Evolutionary conservation across 345 rosid species (phyloP).

Genomic region (Hypericum androsaemum): DNA sequence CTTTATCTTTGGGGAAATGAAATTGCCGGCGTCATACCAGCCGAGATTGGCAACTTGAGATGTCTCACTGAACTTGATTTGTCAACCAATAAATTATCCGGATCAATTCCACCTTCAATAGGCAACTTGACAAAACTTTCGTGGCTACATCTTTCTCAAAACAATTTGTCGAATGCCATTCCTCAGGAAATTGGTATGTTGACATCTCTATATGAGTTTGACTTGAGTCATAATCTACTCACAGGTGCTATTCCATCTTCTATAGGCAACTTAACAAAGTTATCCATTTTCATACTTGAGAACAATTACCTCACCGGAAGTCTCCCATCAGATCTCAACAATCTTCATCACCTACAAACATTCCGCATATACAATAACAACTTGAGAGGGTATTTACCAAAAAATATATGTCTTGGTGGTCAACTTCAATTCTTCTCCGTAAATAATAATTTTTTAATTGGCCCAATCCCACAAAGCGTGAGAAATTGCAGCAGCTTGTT

Average conservation of each 20-base stretch:
- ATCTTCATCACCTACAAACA: neutral
- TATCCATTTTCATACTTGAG: neutral
- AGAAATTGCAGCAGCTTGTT: conserved; percentile 19
- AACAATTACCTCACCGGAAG: neutral
- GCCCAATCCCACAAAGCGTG: conserved; percentile 25
- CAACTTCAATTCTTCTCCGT: neutral
- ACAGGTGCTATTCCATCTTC: neutral
- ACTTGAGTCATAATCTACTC: conserved; percentile 8
- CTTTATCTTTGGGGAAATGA: neutral
- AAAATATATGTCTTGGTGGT: conserved; percentile 9
- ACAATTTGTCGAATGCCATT: conserved; percentile 19
- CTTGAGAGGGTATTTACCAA: conserved; percentile 13
- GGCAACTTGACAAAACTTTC: conserved; percentile 1
- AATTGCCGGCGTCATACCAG: neutral
- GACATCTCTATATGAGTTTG: too few species aligned
- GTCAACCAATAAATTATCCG: neutral
- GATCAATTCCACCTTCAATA: conserved; percentile 1
- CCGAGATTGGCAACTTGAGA: conserved; percentile 2
- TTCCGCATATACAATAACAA: neutral
- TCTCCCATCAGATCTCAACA: neutral
- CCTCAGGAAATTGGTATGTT: too few species aligned
- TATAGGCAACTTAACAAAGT: neutral
- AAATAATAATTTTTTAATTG: conserved; percentile 10
- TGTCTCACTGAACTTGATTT: neutral
- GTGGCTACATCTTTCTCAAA: neutral